A percentile compares a stretch with the other conserved stretches of the same genome.
Conservation (phyloP, 1,284 basidiomycete species). For the Takashimella koratensis region DNA sequence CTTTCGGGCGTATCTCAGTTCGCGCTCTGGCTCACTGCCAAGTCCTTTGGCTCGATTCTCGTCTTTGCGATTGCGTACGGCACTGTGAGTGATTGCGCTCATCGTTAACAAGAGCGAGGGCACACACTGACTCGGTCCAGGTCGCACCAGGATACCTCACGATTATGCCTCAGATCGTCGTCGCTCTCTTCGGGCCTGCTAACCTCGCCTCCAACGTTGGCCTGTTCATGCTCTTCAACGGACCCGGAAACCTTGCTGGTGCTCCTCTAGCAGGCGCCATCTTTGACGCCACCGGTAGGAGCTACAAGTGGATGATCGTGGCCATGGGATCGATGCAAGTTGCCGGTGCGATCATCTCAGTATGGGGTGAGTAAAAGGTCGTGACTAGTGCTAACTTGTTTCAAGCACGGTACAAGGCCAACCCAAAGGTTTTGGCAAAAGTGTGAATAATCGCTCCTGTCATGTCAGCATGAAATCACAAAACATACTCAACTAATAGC, state of each 20-base stretch:
- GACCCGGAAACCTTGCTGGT: background rate
- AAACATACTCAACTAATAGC: too few species aligned
- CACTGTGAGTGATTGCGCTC: conserved; percentile 13
- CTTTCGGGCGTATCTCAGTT: conserved; percentile 22
- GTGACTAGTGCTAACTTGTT: too few species aligned
- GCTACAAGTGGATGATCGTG: conserved; percentile 9
- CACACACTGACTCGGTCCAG: too few species aligned
- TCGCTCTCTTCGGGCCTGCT: conserved; percentile 24
- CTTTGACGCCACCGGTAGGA: background rate
- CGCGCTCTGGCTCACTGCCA: conserved; percentile 29
- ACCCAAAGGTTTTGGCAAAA: too few species aligned
- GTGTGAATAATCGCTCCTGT: too few species aligned
- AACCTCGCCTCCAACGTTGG: conserved; percentile 33
- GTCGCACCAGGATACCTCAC: conserved; percentile 26
- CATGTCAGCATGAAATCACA: too few species aligned
- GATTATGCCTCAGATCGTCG: conserved; percentile 25
- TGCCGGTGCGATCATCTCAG: conserved; percentile 6
- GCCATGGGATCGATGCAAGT: conserved; percentile 6
- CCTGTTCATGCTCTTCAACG: background rate
- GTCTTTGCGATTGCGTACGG: conserved; percentile 27
- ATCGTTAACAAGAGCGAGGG: too few species aligned
- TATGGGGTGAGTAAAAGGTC: conserved; percentile 8
- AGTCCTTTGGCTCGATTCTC: conserved; percentile 16
- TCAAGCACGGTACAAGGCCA: too few species aligned
- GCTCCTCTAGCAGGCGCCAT: background rate